These are phyloP conservation scores for Discostella pseudostelligera DNA, from an alignment of 108 stramenopile genomes.

Conservation along the genomic window DNA sequence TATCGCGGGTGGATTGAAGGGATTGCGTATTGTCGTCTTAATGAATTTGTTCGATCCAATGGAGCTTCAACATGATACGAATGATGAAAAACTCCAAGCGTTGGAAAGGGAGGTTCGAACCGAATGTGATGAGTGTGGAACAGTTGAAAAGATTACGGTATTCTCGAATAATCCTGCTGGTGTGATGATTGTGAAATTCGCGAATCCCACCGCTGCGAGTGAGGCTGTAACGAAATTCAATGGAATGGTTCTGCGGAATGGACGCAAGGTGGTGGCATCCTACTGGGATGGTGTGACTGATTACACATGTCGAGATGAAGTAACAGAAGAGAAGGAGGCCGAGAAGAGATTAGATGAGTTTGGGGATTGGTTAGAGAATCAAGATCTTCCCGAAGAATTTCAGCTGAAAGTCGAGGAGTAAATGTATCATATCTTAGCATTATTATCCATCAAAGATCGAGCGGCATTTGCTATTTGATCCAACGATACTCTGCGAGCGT, in stretches of 20 bases:
- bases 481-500: conserved; percentile 31
- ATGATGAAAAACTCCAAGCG: conserved; percentile 45
- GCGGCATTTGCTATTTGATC: conserved; percentile 26
- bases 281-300: conserved; percentile 98
- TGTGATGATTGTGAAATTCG: conserved; percentile 90
- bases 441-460: conserved; percentile 8
- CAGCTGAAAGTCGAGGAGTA: conserved; percentile 59
- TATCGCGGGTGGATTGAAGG: conserved; percentile 85
- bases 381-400: conserved; percentile 91
- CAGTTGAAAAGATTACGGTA: conserved; percentile 92
- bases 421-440: conserved; percentile 1
- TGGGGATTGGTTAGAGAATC: conserved; percentile 93
- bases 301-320: conserved; percentile 64
- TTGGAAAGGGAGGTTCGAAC: conserved; percentile 63
- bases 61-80: conserved; percentile 39
- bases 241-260: conserved; percentile 39
- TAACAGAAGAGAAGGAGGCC: conserved; percentile 64
- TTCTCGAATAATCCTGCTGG: conserved; percentile 82
- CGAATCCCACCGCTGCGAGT: conserved; percentile 75
- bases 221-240: conserved; percentile 79
- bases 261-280: conserved; percentile 53
- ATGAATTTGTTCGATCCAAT: conserved; percentile 82
- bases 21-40: conserved; percentile 89
- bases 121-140: conserved; percentile 72
- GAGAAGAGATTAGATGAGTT: conserved; percentile 91